A percentile compares a stretch with the other conserved stretches of the same genome.
Conservation (phyloP, 2,329 filamentous ascomycete genomes). For the Stromatinia cepivora region DNA sequence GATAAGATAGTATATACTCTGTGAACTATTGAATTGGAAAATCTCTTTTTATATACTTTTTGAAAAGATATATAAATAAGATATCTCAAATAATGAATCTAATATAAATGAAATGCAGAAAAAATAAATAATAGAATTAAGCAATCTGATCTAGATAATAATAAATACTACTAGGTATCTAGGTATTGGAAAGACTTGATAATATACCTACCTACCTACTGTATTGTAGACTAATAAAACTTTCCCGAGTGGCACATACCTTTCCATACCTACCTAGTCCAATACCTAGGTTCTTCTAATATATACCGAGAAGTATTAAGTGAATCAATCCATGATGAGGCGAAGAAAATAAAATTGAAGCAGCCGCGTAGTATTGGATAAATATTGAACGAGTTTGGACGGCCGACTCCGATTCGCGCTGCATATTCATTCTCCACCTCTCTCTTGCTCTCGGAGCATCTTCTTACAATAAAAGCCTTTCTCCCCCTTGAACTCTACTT, state of each 20-base stretch:
- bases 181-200: not conserved
- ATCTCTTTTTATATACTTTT: too few species aligned
- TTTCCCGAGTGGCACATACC: conserved; percentile 1
- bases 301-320: not conserved
- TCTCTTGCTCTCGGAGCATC: not conserved
- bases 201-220: too few species aligned
- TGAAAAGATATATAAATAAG: too few species aligned
- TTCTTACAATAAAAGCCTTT: conserved; percentile 7
- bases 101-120: too few species aligned
- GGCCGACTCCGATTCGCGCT: conserved; percentile 14
- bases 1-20: too few species aligned
- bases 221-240: not conserved
- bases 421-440: conserved; percentile 13
- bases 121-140: too few species aligned
- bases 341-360: not conserved
- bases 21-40: too few species aligned
- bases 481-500: not conserved
- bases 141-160: too few species aligned
- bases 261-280: not conserved
- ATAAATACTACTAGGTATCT: too few species aligned
- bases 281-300: not conserved
- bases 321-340: not conserved
- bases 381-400: conserved; percentile 1
- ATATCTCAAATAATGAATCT: too few species aligned
- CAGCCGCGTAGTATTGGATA: not conserved